phyloP scores from a whole-genome alignment of 2,329 filamentous ascomycete genomes.

The Ophiostoma tasmaniense region DNA sequence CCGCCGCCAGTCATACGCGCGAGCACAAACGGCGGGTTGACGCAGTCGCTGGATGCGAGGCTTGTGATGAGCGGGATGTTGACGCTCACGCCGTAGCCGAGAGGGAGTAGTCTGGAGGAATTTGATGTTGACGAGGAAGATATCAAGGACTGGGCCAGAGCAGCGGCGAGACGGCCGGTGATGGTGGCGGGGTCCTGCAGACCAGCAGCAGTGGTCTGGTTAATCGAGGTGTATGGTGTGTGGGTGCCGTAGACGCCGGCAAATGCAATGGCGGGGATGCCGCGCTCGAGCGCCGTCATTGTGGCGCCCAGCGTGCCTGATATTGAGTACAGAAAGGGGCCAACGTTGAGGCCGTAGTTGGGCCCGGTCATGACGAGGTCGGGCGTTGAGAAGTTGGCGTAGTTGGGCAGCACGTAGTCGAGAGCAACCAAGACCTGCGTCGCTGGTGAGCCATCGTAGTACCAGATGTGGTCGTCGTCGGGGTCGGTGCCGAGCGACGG shows the following conservation, averaged over 20 bases:
- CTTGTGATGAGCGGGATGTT: constrained; percentile 23
- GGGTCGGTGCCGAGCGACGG: constrained; percentile 44
- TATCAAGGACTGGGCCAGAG: constrained; percentile 21
- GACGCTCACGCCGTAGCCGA: constrained; percentile 23
- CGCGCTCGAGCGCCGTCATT: constrained; percentile 41
- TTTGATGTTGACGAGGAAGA: background rate
- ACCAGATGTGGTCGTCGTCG: constrained; percentile 46
- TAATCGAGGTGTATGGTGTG: constrained; percentile 36
- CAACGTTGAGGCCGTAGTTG: constrained; percentile 47
- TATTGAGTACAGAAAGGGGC: constrained; percentile 45
- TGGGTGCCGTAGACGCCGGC: constrained; percentile 35
- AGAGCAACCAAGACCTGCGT: constrained; percentile 48
- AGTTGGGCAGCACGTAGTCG: constrained; percentile 46
- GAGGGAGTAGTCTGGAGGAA: constrained; percentile 19
- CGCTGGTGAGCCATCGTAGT: constrained; percentile 51
- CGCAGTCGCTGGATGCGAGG: constrained; percentile 17
- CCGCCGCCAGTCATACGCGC: constrained; percentile 17
- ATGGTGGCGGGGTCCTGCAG: constrained; percentile 22
- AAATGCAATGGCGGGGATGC: constrained; percentile 42
- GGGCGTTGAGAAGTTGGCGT: constrained; percentile 38
- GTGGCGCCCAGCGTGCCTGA: constrained; percentile 44
- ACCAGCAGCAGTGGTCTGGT: constrained; percentile 19
- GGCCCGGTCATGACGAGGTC: constrained; percentile 48
- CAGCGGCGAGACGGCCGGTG: constrained; percentile 19
- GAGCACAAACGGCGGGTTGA: constrained; percentile 23